phyloP scores from a whole-genome alignment of 805 yeast genomes.

The Groenewaldozyma salmanticensis region DNA sequence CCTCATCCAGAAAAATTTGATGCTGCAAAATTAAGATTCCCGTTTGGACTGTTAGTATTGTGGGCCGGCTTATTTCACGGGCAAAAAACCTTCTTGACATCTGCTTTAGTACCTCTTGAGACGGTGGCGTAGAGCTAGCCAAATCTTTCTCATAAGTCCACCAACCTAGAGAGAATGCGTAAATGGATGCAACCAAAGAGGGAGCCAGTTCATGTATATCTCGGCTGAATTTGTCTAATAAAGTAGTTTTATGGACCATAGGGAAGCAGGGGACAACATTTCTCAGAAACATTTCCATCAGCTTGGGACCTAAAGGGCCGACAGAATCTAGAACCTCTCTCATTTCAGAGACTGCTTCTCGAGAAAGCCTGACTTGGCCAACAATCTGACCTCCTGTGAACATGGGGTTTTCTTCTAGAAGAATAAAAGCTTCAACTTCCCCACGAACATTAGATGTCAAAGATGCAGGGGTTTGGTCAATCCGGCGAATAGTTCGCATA shows the following conservation, averaged over 20 bases:
- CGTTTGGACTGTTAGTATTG: slow-evolving; percentile 26
- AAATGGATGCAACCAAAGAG: slow-evolving; percentile 16
- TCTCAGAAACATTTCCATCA: slow-evolving; percentile 17
- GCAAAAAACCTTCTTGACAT: slow-evolving; percentile 13
- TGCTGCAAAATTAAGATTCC: slow-evolving; percentile 34
- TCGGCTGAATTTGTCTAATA: slow-evolving; percentile 20
- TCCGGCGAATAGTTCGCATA: slow-evolving; percentile 8
- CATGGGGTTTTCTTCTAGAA: slow-evolving; percentile 17
- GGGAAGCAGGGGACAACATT: slow-evolving; percentile 21
- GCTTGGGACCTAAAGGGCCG: slow-evolving; percentile 16
- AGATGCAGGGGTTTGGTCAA: neutral
- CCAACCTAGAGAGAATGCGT: slow-evolving; percentile 22
- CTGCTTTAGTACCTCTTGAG: slow-evolving; percentile 15
- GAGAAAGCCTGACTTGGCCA: slow-evolving; percentile 19
- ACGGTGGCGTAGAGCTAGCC: slow-evolving; percentile 11
- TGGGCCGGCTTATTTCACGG: slow-evolving; percentile 16
- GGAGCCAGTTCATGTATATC: slow-evolving; percentile 20
- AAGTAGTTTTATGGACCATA: slow-evolving; percentile 19
- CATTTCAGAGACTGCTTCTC: slow-evolving; percentile 18
- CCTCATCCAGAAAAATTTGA: slow-evolving; percentile 18
- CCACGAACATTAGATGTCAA: neutral
- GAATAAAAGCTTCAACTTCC: slow-evolving; percentile 15
- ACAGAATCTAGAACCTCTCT: slow-evolving; percentile 18
- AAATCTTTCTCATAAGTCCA: slow-evolving; percentile 20
- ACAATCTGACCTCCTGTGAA: slow-evolving; percentile 11